Base-by-base conservation (phyloP, 2,329 filamentous ascomycete species). In the Tolypocladium ophioglossoides region DNA sequence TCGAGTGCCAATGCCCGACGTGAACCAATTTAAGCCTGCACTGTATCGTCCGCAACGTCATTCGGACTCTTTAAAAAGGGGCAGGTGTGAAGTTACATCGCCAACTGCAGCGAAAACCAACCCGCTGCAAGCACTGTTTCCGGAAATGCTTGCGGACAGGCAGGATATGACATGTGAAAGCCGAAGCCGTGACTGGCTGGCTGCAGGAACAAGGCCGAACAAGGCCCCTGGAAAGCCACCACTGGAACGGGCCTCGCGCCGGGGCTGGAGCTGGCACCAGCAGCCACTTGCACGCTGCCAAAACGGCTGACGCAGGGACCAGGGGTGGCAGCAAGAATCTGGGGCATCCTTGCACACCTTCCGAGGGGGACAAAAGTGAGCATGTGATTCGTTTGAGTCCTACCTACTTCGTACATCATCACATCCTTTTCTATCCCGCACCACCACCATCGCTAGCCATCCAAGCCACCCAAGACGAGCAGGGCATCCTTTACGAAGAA, bases 381-480 rank as follows among this genome's bases (percentile, higher is more conserved):
- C 52, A 53, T 53, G 52, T 53, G 52, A 53, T 53, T 52, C 35
- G 46, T 37, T 41, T 44, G 34, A 11, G 20, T 48, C 32, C 24
- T n/a, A n/a, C n/a, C n/a, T n/a, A n/a, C n/a, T n/a, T n/a, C n/a
- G n/a, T 47, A 24, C 37, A 32, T 40, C 35, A 14, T n/a, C 18
- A 34, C 44, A 22, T 24, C 20, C 35, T 18, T 14, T 16, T 38
- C 34, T 16, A 12, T 37, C 32, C 20, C n/a, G 18, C 44, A 34
- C 37, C 27, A 32, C 22, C 50, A 35, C 39, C 50, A 18, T 20
- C 10, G 10, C 39, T 49, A 5, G 20, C 12, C 32, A 20, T 11
- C 22, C 52, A 53, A 32, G 34, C 34, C 20, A 48, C 44, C n/a
- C 27, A 18, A 20, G 10, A 14, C 44, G 27, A 4, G 44, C 44